Evolutionary conservation across 2,329 filamentous ascomycete species (phyloP).

Genomic region (Nemania serpens): DNA sequence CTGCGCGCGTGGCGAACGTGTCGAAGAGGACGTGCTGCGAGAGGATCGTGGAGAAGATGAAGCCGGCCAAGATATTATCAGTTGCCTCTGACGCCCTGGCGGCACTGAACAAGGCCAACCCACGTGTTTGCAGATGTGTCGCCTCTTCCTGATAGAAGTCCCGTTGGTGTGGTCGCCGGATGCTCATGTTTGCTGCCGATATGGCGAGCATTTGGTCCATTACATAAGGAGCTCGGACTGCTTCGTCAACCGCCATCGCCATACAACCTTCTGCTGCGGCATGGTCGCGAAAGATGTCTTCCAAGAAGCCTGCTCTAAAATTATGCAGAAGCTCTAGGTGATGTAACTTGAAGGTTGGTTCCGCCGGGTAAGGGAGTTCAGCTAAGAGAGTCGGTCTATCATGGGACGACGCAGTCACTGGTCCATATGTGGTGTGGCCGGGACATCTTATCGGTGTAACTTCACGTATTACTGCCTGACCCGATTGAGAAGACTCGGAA

Average conservation of each 20-base stretch:
- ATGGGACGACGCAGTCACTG: not conserved
- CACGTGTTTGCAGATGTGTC: conserved; percentile 30
- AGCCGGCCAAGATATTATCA: conserved; percentile 28
- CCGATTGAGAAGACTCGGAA: not conserved
- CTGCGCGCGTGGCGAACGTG: conserved; percentile 12
- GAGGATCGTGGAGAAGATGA: conserved; percentile 35
- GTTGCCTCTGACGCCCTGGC: conserved; percentile 10
- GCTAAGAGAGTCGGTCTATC: not conserved
- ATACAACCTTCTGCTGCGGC: conserved; percentile 31
- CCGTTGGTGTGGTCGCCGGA: conserved; percentile 30
- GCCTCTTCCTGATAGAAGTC: conserved; percentile 28
- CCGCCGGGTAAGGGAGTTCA: not conserved
- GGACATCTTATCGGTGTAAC: too few relatives aligned
- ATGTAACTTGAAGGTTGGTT: conserved; percentile 42
- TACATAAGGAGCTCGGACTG: conserved; percentile 48
- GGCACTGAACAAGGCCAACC: conserved; percentile 24
- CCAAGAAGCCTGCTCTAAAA: conserved; percentile 36
- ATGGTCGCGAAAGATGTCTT: conserved; percentile 23
- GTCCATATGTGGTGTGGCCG: too few relatives aligned
- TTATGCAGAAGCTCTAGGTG: conserved; percentile 49
- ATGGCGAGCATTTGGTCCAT: conserved; percentile 54
- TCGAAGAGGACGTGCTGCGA: conserved; percentile 35
- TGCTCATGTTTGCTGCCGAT: conserved; percentile 49
- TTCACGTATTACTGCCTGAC: not conserved
- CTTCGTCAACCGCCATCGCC: conserved; percentile 30